Conservation (phyloP, 225 moss, liverwort and hornwort genomes). For the Pseudisothecium myosuroides region DNA sequence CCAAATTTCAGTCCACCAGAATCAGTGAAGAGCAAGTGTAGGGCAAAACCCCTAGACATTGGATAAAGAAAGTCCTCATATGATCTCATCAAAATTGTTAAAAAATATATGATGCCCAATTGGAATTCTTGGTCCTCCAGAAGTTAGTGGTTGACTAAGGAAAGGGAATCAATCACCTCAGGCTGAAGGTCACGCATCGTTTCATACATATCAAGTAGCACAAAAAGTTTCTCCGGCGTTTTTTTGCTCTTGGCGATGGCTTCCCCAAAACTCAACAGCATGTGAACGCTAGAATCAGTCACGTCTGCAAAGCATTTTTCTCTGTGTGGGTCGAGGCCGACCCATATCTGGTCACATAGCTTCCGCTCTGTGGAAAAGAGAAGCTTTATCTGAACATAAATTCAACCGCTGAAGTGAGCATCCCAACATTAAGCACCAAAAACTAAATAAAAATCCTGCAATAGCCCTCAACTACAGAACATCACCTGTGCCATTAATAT, state of each 20-base stretch:
- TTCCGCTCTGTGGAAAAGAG: slow-evolving; percentile 81
- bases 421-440: neutral
- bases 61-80: neutral
- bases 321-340: slow-evolving; percentile 66
- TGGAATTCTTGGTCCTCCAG: neutral
- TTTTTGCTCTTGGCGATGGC: slow-evolving; percentile 93
- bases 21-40: neutral
- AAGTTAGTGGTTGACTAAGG: neutral
- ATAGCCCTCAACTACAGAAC: neutral
- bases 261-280: slow-evolving; percentile 91
- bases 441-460: neutral
- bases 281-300: slow-evolving; percentile 79
- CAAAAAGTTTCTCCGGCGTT: slow-evolving; percentile 88
- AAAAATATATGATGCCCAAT: neutral
- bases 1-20: neutral
- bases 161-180: slow-evolving; percentile 37
- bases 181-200: slow-evolving; percentile 96
- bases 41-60: too few relatives aligned
- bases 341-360: slow-evolving; percentile 82
- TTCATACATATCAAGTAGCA: slow-evolving; percentile 94
- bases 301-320: slow-evolving; percentile 92
- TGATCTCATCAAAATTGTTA: neutral
- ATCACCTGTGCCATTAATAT: neutral
- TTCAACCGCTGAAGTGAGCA: neutral
- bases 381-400: slow-evolving; percentile 69